phyloP scores from a whole-genome alignment of 139 green algal genomes.

The Micractinium sp. region DNA sequence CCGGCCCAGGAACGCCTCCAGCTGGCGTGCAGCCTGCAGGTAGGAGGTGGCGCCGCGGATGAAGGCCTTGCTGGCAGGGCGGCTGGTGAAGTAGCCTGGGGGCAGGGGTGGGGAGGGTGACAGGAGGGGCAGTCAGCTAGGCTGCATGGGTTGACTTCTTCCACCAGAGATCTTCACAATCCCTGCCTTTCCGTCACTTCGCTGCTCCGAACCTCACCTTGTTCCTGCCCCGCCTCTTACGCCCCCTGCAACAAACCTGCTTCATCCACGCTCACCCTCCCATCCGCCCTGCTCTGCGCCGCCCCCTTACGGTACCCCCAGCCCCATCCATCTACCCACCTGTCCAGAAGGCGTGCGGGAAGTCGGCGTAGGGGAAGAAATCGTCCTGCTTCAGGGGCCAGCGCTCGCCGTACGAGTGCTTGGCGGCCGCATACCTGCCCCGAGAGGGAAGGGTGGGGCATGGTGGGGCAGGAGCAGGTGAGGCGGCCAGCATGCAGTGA shows the following conservation, averaged over 20 bases:
- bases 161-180: too few relatives aligned
- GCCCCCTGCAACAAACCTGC: neutral
- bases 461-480: neutral
- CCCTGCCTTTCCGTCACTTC: too few relatives aligned
- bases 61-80: conserved; percentile 78
- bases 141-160: too few relatives aligned
- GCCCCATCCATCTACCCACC: conserved; percentile 37
- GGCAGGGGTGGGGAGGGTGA: neutral
- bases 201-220: too few relatives aligned
- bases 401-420: conserved; percentile 59
- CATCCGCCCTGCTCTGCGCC: neutral
- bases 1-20: conserved; percentile 56
- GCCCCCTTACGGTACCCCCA: neutral
- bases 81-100: conserved; percentile 64
- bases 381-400: conserved; percentile 85
- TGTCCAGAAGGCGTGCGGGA: conserved; percentile 86
- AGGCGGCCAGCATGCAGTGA: too few relatives aligned
- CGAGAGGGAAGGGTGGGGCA: neutral
- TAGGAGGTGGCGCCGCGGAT: conserved; percentile 65
- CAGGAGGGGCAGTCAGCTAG: neutral
- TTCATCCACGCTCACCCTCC: neutral
- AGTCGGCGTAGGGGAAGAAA: conserved; percentile 93
- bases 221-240: too few relatives aligned
- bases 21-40: conserved; percentile 78
- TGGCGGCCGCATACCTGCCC: conserved; percentile 73